Evolutionary conservation across 768 basidiomycete genomes (phyloP).

Genomic region (Termitomyces bulborhizus): DNA sequence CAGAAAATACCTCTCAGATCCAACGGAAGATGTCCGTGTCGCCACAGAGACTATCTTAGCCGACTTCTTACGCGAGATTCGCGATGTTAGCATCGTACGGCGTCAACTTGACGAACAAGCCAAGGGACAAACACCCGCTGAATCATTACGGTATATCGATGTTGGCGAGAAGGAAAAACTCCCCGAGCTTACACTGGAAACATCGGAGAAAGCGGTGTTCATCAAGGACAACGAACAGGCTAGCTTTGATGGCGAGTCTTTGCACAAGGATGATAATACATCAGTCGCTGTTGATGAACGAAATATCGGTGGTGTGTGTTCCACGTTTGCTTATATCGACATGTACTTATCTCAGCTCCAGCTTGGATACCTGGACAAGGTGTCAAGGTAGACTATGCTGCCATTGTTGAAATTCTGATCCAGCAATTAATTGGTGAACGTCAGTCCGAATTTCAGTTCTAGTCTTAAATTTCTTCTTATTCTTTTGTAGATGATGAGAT

Average conservation of each 20-base stretch:
- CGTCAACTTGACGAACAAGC: conserved; percentile 54
- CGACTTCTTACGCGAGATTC: conserved; percentile 88
- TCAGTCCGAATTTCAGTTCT: conserved; percentile 30
- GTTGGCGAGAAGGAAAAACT: conserved; percentile 37
- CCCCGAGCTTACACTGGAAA: conserved; percentile 53
- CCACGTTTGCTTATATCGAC: neutral
- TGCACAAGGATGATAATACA: conserved; percentile 35
- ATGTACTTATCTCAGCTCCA: conserved; percentile 21
- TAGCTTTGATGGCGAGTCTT: conserved; percentile 33
- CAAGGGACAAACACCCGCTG: conserved; percentile 36
- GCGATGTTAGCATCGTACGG: conserved; percentile 74
- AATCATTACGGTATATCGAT: conserved; percentile 37
- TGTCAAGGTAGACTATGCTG: conserved; percentile 83
- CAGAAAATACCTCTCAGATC: conserved; percentile 94
- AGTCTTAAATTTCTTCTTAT: conserved; percentile 2
- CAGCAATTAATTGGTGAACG: conserved; percentile 81
- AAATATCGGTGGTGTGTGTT: conserved; percentile 54
- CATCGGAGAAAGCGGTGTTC: conserved; percentile 52
- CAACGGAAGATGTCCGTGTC: conserved; percentile 86
- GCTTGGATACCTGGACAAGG: conserved; percentile 94
- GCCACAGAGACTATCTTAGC: conserved; percentile 86
- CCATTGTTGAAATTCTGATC: conserved; percentile 91
- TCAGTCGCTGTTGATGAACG: conserved; percentile 45
- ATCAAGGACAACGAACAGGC: conserved; percentile 44
- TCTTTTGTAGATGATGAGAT: conserved; percentile 78